Base-by-base conservation (phyloP, 2,329 filamentous ascomycete species). In the Cladophialophora chaetospira region DNA sequence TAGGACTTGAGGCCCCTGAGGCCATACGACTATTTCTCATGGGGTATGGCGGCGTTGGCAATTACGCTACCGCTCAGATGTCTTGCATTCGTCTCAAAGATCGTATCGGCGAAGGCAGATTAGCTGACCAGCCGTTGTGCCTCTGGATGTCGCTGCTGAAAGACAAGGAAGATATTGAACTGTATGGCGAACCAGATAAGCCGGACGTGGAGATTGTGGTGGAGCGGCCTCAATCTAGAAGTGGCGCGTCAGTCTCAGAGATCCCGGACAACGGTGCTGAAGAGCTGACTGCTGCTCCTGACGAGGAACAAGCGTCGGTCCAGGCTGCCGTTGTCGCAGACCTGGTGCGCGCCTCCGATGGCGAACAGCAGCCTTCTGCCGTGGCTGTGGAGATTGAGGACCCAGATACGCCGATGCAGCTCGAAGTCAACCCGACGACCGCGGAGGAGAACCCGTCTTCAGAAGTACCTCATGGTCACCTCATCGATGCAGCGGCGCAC, bases 131-230 rank as follows among this genome's bases (percentile, higher is more conserved):
- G 23, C 59, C 62, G 4, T 43, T 63, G 11, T 58, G 59, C 44
- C 29, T 66, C 29, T 66, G 65, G 65, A 53, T 61, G 31, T 57
- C 63, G 11, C 55, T 63, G n/a, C 42, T 66, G 40, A 55, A 60
- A 43, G 55, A 33, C 9, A 45, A 61, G 31, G 57, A 60, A 15
- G 64, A 65, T 10, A 23, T 65, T 46, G 53, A 62, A 42, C 31
- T 57, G 3, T 63, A 62, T 44, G 59, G 56, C n/a, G 45, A 53
- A 8, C 53, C 56, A 19, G 59, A 62, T 28, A 35, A n/a, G 17
- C 9, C 47, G 8, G 10, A 11, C 15, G 55, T 31, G 3, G 33
- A 46, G 17, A 40, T 23, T 5, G 33, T 28, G 17, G 11, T 31
- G 21, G 44, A 50, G 17, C 29, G 25, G 15, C 9, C 28, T 29